phyloP scores from a whole-genome alignment of 352 stramenopile species.

The Globisporangium spiculum region DNA sequence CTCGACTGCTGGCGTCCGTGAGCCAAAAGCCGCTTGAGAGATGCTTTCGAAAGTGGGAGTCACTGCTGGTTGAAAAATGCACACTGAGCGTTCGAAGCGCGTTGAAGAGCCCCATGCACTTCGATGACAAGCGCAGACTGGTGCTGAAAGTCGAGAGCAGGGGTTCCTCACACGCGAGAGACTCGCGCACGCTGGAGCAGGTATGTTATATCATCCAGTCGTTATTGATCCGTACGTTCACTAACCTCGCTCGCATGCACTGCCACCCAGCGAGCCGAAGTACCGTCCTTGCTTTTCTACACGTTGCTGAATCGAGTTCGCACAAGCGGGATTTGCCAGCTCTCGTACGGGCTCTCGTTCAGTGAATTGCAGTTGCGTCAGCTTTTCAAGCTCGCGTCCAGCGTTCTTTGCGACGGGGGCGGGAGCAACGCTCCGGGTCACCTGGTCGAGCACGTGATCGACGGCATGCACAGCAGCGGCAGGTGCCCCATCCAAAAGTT shows the following conservation, averaged over 20 bases:
- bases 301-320: constrained; percentile 69
- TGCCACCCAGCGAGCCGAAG: constrained; percentile 36
- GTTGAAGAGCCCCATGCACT: constrained; percentile 7
- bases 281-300: constrained; percentile 71
- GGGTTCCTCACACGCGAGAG: background rate
- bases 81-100: constrained; percentile 39
- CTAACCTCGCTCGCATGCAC: background rate
- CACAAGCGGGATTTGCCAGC: constrained; percentile 53
- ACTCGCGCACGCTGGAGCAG: constrained; percentile 48
- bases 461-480: constrained; percentile 33
- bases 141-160: constrained; percentile 16
- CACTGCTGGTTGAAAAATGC: constrained; percentile 42
- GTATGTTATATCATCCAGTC: constrained; percentile 21
- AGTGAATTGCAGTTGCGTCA: constrained; percentile 48
- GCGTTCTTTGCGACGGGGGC: constrained; percentile 54
- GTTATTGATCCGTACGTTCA: background rate
- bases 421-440: constrained; percentile 18
- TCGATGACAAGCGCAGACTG: constrained; percentile 21
- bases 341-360: constrained; percentile 46
- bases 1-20: constrained; percentile 37
- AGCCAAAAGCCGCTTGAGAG: constrained; percentile 55
- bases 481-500: constrained; percentile 50
- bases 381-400: constrained; percentile 52
- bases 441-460: constrained; percentile 51
- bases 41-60: constrained; percentile 62